Conservation (phyloP, 2,329 filamentous ascomycete species). For the Colletotrichum lupini region DNA sequence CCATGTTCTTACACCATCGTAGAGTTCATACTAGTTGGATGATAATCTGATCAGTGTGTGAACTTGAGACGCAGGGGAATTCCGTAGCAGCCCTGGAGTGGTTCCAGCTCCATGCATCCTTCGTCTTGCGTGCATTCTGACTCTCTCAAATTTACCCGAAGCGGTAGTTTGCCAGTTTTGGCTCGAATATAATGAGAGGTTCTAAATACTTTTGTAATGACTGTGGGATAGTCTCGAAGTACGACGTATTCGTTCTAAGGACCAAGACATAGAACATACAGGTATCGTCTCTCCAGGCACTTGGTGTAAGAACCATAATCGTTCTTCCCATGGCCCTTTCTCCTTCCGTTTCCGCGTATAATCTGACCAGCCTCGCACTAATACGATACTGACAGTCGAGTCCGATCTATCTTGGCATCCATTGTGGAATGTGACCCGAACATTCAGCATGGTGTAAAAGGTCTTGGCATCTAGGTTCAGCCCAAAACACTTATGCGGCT, state of each 20-base stretch:
- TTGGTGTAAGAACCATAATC: background rate
- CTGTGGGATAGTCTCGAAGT: background rate
- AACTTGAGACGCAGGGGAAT: background rate
- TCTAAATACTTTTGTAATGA: background rate
- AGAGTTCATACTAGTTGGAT: background rate
- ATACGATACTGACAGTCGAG: background rate
- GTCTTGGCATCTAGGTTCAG: slow-evolving; percentile 14
- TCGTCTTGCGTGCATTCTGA: background rate
- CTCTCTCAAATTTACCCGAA: background rate
- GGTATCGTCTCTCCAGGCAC: background rate
- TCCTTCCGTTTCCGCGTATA: background rate
- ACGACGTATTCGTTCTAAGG: background rate
- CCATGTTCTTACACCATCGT: background rate
- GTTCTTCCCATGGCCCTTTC: background rate
- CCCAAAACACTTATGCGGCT: slow-evolving; percentile 25
- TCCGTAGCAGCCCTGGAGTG: background rate
- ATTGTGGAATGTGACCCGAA: background rate
- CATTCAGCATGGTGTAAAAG: background rate
- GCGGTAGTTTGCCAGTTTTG: background rate
- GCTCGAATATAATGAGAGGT: background rate
- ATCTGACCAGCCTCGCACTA: too few relatives aligned
- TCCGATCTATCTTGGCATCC: slow-evolving; percentile 6
- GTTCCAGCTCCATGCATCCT: background rate
- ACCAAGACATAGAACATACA: background rate
- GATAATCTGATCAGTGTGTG: background rate